These are phyloP conservation scores for Chlamydomonas eustigma DNA, from an alignment of 139 green algal genomes.

Conservation along the genomic window DNA sequence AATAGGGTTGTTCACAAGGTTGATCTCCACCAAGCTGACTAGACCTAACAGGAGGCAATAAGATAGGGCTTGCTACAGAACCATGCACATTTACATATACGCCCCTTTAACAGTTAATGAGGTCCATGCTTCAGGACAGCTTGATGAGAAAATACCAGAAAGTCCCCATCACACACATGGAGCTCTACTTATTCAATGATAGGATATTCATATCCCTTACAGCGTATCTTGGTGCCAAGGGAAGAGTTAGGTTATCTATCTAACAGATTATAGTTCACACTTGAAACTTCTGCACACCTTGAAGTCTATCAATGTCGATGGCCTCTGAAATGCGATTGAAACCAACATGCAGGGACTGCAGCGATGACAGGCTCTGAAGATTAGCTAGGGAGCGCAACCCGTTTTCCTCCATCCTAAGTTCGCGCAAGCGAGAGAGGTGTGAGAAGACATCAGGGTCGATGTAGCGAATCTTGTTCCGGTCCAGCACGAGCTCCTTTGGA, in stretches of 20 bases:
- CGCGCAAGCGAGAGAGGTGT: constrained; percentile 35
- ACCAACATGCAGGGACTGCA: constrained; percentile 44
- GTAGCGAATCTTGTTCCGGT: constrained; percentile 53
- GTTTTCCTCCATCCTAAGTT: constrained; percentile 58
- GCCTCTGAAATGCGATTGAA: constrained; percentile 60
- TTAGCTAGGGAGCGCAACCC: constrained; percentile 44
- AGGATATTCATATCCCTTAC: too few species aligned
- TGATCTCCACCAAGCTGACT: constrained; percentile 48
- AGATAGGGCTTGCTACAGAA: too few species aligned
- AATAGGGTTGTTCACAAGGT: constrained; percentile 56
- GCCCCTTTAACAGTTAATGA: too few species aligned
- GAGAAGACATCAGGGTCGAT: constrained; percentile 47
- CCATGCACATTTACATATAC: too few species aligned
- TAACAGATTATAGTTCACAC: too few species aligned
- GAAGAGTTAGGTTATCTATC: too few species aligned
- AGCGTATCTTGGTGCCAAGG: too few species aligned
- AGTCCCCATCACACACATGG: too few species aligned
- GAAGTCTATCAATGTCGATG: constrained; percentile 49
- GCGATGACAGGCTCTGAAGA: constrained; percentile 24
- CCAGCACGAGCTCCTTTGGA: constrained; percentile 58
- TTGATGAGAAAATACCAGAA: too few species aligned
- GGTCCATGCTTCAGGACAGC: too few species aligned
- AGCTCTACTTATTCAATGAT: too few species aligned
- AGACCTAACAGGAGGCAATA: too few species aligned
- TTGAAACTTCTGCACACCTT: constrained; percentile 3